A percentile compares a stretch with the other conserved stretches of the same genome.
phyloP scores from a whole-genome alignment of 2,329 filamentous ascomycete species.

The Verticillium nonalfalfae region DNA sequence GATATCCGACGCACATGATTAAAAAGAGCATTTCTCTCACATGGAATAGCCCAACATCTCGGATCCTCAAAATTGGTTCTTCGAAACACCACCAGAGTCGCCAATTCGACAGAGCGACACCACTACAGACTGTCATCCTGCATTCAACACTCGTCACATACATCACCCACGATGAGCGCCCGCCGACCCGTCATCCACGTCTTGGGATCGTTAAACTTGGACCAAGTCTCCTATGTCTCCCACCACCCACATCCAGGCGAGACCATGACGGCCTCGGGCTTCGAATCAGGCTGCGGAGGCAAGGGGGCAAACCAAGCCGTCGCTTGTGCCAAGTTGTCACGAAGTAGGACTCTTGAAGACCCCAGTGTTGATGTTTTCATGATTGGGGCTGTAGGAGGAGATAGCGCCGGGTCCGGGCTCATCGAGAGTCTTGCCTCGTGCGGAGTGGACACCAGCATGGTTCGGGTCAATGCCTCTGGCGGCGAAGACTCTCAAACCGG shows the following conservation, averaged over 20 bases:
- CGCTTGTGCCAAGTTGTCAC: constrained; percentile 56
- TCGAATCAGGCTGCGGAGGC: constrained; percentile 48
- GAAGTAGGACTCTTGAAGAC: constrained; percentile 4
- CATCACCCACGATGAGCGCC: neutral
- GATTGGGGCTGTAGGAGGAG: constrained; percentile 51
- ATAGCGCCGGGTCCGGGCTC: constrained; percentile 41
- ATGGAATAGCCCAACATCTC: too few species aligned
- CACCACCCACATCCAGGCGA: constrained; percentile 64
- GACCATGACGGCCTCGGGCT: constrained; percentile 60
- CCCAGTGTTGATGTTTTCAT: constrained; percentile 39
- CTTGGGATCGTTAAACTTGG: constrained; percentile 67
- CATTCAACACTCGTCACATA: neutral
- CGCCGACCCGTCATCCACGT: constrained; percentile 46
- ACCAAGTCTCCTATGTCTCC: constrained; percentile 63
- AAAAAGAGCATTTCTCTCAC: too few species aligned
- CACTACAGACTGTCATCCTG: too few species aligned
- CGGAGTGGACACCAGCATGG: constrained; percentile 37
- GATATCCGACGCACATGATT: too few species aligned
- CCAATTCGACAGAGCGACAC: too few species aligned
- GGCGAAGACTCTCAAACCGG: constrained; percentile 29
- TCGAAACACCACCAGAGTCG: too few species aligned
- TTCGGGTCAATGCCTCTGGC: constrained; percentile 32
- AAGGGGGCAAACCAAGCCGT: constrained; percentile 75
- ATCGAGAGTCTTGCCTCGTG: constrained; percentile 37
- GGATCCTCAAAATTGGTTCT: too few species aligned